Percentiles rank a stretch among this genome's conserved stretches.
Evolutionary conservation across 495 filamentous ascomycete species (phyloP).

Genomic region (Lasiosphaeria miniovina): DNA sequence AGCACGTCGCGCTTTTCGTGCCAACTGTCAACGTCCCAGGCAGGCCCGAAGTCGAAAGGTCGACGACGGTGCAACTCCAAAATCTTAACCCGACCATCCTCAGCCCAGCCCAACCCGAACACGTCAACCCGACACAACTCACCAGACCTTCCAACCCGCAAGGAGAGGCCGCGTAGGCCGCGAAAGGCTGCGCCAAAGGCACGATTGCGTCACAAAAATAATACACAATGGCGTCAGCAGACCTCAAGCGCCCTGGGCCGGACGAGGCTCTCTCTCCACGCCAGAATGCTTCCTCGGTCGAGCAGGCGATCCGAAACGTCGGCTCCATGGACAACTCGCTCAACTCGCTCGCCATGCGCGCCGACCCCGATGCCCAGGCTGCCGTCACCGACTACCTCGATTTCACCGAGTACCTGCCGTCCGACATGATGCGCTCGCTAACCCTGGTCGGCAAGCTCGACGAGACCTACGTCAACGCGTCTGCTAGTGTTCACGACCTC

Average conservation of each 20-base stretch:
- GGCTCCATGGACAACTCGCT: constrained; percentile 27
- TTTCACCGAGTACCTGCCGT: constrained; percentile 93
- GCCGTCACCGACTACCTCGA: constrained; percentile 95
- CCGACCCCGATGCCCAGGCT: constrained; percentile 89
- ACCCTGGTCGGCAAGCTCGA: constrained; percentile 85
- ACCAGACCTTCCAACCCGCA: background rate
- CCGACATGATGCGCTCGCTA: constrained; percentile 86
- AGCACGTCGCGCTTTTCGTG: too few species aligned
- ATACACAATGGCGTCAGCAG: constrained; percentile 13
- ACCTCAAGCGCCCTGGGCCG: constrained; percentile 23
- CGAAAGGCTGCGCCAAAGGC: background rate
- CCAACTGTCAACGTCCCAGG: too few species aligned
- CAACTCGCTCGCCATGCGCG: constrained; percentile 37
- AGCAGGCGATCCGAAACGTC: constrained; percentile 31
- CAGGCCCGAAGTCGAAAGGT: too few species aligned
- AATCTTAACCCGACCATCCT: too few species aligned
- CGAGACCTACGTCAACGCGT: constrained; percentile 61
- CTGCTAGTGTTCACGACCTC: constrained; percentile 66
- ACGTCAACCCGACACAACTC: too few species aligned
- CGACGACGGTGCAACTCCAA: too few species aligned
- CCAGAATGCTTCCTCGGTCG: constrained; percentile 32
- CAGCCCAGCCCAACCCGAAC: too few species aligned
- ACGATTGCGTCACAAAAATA: background rate
- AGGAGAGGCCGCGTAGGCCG: background rate
- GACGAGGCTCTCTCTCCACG: constrained; percentile 40